Base-by-base conservation (phyloP, 805 yeast genomes). In the Suhomyces vadensis region DNA sequence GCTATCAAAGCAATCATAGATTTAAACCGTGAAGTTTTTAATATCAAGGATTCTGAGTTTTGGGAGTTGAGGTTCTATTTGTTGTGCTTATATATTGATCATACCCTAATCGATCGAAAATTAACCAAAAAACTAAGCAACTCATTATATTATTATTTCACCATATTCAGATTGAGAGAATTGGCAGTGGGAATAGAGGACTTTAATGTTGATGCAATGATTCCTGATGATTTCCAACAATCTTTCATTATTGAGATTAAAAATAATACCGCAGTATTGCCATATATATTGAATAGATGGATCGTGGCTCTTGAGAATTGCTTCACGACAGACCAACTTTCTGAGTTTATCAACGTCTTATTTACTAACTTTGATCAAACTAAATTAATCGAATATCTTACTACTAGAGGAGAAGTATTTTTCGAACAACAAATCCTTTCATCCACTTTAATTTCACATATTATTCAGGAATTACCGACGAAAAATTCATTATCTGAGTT, bases 111-210 rank as follows among this genome's bases (percentile, higher is more conserved):
- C 9, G 41, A 37, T 7, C 6, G 13, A 6, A 27, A 6, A 13
- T 13, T 4, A 14, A 26, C 11, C 23, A 3, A 10, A 7, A 5
- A 11, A 16, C 5, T 21, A 16, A 27, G 31, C 5, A 26, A 40
- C 3, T 44, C 49, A 13, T 43, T 50, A 13, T 61, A 47, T 44
- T 63, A 56, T 40, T 72, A 59, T 48, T 69, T 61, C 48, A 63
- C 73, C 14, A 49, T 67, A 4, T 78, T 84, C 58, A 74, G 87
- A 52, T 51, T 75, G 5, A 56, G 77, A 27, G 86, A 81, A 52
- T 56, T 79, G 19, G 64, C 63, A 21, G 63, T 59, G 4, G 14
- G 17, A 35, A 11, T 14, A 11, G 17, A 22, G 33, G 16, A 26
- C 10, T 6, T 26, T 7, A 24, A 24, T 10, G 10, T 24, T 24